These are phyloP conservation scores for Dactylonectria macrodidyma DNA, from an alignment of 2,329 filamentous ascomycete genomes.

Conservation along the genomic window DNA sequence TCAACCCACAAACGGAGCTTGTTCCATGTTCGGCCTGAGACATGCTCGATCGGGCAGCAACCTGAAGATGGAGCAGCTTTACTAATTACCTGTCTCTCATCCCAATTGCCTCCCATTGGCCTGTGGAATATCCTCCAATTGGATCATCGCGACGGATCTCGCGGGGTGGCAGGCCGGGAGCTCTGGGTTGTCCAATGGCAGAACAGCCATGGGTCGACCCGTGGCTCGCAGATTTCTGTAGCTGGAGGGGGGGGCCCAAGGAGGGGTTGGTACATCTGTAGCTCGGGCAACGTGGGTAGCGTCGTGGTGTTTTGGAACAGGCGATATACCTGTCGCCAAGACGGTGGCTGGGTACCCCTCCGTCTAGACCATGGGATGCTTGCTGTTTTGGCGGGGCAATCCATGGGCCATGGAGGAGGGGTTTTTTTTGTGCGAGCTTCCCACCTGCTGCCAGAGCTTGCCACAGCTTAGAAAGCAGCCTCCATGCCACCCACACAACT, in stretches of 20 bases:
- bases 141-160: conserved; percentile 31
- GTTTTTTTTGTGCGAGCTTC: conserved; percentile 13
- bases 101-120: conserved; percentile 33
- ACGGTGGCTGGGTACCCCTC: conserved; percentile 19
- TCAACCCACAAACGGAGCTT: conserved; percentile 11
- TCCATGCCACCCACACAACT: background rate
- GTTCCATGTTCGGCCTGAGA: conserved; percentile 4
- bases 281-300: conserved; percentile 30
- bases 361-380: background rate
- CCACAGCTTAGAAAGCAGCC: conserved; percentile 18
- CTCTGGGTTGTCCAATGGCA: conserved; percentile 38
- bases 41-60: conserved; percentile 21
- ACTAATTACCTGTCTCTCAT: conserved; percentile 15
- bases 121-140: conserved; percentile 22
- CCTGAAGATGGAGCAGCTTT: conserved; percentile 17
- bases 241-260: conserved; percentile 2
- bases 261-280: conserved; percentile 13
- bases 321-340: conserved; percentile 30
- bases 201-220: conserved; percentile 14
- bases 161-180: conserved; percentile 34
- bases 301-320: background rate
- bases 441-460: background rate
- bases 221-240: conserved; percentile 41
- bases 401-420: conserved; percentile 10
- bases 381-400: conserved; percentile 21